Conservation (phyloP, 306 rosid genomes). For the Lagenaria siceraria region DNA sequence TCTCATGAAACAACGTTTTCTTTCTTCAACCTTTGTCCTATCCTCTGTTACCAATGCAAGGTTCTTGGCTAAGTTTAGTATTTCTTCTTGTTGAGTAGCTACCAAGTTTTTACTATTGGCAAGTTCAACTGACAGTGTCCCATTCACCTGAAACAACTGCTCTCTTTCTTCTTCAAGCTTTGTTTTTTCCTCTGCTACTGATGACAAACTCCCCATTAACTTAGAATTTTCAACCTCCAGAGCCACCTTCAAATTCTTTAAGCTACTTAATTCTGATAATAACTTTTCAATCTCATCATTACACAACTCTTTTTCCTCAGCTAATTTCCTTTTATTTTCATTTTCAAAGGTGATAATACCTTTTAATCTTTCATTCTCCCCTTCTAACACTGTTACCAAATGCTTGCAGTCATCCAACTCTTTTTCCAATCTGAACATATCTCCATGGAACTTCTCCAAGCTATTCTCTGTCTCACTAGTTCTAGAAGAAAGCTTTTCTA, state of each 20-base stretch:
- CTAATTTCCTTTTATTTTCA: constrained; percentile 38
- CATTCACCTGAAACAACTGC: constrained; percentile 37
- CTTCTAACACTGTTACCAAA: constrained; percentile 44
- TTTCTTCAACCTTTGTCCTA: constrained; percentile 41
- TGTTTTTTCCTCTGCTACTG: constrained; percentile 39
- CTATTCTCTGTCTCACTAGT: constrained; percentile 39
- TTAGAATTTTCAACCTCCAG: constrained; percentile 46
- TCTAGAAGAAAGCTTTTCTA: constrained; percentile 47
- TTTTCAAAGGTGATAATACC: constrained; percentile 29
- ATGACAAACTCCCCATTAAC: constrained; percentile 34
- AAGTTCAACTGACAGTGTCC: constrained; percentile 35
- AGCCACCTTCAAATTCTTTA: constrained; percentile 29
- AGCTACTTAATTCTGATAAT: constrained; percentile 34
- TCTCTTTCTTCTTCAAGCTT: constrained; percentile 35
- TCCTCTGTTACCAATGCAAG: constrained; percentile 38
- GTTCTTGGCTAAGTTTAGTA: constrained; percentile 32
- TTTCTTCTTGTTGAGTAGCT: constrained; percentile 41
- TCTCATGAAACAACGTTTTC: constrained; percentile 33
- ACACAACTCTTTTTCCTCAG: constrained; percentile 40
- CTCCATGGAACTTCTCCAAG: constrained; percentile 44
- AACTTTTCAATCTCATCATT: constrained; percentile 45
- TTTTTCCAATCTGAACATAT: constrained; percentile 30
- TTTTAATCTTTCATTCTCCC: constrained; percentile 42
- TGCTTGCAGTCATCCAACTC: constrained; percentile 61
- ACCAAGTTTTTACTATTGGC: constrained; percentile 35